Evolutionary conservation across 805 yeast species (phyloP).

Genomic region (Ogataea pini): DNA sequence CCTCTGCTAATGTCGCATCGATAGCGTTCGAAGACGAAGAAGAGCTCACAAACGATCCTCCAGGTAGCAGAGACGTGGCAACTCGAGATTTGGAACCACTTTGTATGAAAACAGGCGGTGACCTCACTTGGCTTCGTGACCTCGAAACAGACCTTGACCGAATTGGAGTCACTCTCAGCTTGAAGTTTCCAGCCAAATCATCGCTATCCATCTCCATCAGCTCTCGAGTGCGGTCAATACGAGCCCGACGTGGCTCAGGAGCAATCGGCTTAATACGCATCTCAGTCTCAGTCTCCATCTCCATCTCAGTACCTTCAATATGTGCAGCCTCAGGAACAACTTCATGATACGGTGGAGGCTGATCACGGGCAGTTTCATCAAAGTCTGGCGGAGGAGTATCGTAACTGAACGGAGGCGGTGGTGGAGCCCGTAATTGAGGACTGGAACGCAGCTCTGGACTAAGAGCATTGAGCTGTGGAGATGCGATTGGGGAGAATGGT

Average conservation of each 20-base stretch:
- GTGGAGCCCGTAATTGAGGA: conserved; percentile 1
- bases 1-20: conserved; percentile 27
- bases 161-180: conserved; percentile 31
- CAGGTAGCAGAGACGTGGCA: conserved; percentile 26
- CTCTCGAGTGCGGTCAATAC: conserved; percentile 12
- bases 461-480: conserved; percentile 34
- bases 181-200: conserved; percentile 32
- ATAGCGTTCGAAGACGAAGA: conserved; percentile 24
- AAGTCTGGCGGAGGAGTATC: conserved; percentile 35
- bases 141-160: conserved; percentile 29
- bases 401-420: conserved; percentile 23
- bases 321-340: conserved; percentile 13
- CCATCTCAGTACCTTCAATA: too few species aligned
- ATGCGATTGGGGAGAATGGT: conserved; percentile 51
- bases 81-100: conserved; percentile 23
- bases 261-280: background rate
- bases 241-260: conserved; percentile 10
- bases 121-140: conserved; percentile 13
- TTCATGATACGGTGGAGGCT: conserved; percentile 34
- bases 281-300: too few species aligned
- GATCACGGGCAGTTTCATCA: conserved; percentile 24
- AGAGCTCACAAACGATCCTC: conserved; percentile 14
- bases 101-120: conserved; percentile 26
- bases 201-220: conserved; percentile 17
- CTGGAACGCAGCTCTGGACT: conserved; percentile 30